Evolutionary conservation across 257 asterid species (phyloP), one percentile per base, ranked within the genome.

Genomic region (Nicotiana otophora): DNA sequence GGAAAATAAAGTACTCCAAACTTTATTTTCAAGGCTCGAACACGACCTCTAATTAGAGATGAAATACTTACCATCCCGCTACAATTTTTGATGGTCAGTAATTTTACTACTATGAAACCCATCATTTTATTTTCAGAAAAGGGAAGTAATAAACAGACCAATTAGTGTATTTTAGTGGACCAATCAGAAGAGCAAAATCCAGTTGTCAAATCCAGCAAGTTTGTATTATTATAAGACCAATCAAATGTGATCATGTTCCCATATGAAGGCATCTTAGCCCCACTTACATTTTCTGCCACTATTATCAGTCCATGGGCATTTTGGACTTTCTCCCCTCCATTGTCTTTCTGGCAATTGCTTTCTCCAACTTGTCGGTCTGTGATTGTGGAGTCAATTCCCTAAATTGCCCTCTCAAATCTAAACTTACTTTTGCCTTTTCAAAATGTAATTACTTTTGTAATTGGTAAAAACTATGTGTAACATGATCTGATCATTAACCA

Each of bases 171-270:
- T 48, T 0, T 74, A 74, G 80, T 23, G 80, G 60, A 26, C 61
- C 80, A 74, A 74, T 48, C 14, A 74, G 11, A 46, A 48, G 23
- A 63, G 77, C 55, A 81, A 83, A 55, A 81, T 87, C 91, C 92
- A 91, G 95, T 86, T 92, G 93, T 86, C 85, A 84, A 83, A 78
- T 72, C 84, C 83, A 84, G 82, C 34, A 83, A 81, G 65, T 81
- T 89, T 84, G 34, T 26, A 74, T 14, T 48, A 48, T 23, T 75
- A 69, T 62, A 87, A 80, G 81, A 82, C 86, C 78, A 84, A 89
- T 87, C 88, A 86, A 89, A 81, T 74, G 85, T 75, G 6, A 3
- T 89, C 89, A 87, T 89, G 90, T 90, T 91, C 87, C 84, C 86
- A 78, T 78, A 84, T 69, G 87, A 69, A 81, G 82, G 7, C 91